A percentile compares a stretch with the other conserved stretches of the same genome.
phyloP scores from a whole-genome alignment of 129 eudicot genomes.

The Artemisia argyi region DNA sequence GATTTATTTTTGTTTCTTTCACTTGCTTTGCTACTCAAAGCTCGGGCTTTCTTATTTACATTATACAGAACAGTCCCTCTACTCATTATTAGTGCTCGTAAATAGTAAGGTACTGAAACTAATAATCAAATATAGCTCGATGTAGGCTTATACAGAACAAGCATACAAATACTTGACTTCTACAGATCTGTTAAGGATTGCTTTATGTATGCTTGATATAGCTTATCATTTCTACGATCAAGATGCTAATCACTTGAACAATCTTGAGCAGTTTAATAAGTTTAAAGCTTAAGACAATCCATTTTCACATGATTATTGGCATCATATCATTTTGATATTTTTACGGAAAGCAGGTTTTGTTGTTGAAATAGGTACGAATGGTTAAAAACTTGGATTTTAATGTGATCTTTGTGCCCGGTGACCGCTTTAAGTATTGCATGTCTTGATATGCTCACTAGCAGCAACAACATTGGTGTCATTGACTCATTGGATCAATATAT shows the following conservation, averaged over 20 bases:
- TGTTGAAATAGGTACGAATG: constrained; percentile 44
- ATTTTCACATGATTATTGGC: constrained; percentile 41
- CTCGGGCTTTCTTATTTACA: too few species aligned
- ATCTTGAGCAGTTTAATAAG: neutral
- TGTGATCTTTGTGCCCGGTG: constrained; percentile 38
- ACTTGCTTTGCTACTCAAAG: too few species aligned
- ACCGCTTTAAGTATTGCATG: constrained; percentile 29
- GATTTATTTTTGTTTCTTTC: too few species aligned
- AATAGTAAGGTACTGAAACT: too few species aligned
- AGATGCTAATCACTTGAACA: neutral
- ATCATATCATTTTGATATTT: constrained; percentile 41
- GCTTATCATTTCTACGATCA: neutral
- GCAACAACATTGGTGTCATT: constrained; percentile 56
- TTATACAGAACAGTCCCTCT: too few species aligned
- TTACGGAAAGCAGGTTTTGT: constrained; percentile 34
- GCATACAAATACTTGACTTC: too few species aligned
- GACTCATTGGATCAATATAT: constrained; percentile 35
- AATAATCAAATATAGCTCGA: too few species aligned
- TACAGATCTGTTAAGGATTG: too few species aligned
- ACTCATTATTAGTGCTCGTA: too few species aligned
- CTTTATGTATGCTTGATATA: too few species aligned
- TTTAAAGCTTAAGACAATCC: constrained; percentile 40
- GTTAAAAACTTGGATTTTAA: constrained; percentile 50
- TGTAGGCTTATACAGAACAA: too few species aligned
- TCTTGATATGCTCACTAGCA: constrained; percentile 65